A percentile compares a stretch with the other conserved stretches of the same genome.
phyloP scores from a whole-genome alignment of 2,329 filamentous ascomycete genomes.

The Sordariomycetes sp. region DNA sequence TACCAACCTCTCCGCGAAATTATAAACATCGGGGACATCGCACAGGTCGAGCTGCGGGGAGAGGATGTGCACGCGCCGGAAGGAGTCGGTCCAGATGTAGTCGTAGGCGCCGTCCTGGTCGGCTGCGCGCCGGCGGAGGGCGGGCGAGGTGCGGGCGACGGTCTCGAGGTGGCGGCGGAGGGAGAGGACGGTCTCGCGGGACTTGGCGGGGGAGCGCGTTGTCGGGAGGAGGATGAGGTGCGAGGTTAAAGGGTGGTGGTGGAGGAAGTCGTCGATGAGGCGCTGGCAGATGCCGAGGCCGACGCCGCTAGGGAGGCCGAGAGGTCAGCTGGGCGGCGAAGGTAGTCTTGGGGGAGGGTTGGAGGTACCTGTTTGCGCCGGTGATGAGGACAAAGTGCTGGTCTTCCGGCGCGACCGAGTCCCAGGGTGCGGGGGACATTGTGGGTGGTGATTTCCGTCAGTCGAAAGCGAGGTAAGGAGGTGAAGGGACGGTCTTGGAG shows the following conservation, averaged over 20 bases:
- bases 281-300: conserved; percentile 75
- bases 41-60: conserved; percentile 48
- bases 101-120: conserved; percentile 12
- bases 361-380: conserved; percentile 68
- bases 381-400: conserved; percentile 61
- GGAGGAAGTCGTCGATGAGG: conserved; percentile 81
- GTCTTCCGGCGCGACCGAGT: conserved; percentile 20
- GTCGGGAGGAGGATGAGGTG: conserved; percentile 73
- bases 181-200: conserved; percentile 52
- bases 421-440: conserved; percentile 19
- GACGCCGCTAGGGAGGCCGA: conserved; percentile 51
- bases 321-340: neutral
- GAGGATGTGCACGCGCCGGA: conserved; percentile 41
- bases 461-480: neutral
- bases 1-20: conserved; percentile 31
- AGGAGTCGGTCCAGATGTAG: conserved; percentile 22
- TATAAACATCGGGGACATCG: conserved; percentile 36
- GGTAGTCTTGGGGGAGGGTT: neutral
- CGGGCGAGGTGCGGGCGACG: conserved; percentile 21
- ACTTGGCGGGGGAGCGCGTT: conserved; percentile 65
- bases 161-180: conserved; percentile 50
- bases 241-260: conserved; percentile 48
- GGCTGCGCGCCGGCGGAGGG: conserved; percentile 23
- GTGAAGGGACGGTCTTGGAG: neutral
- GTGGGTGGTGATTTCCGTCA: neutral